phyloP scores from a whole-genome alignment of 371 early-diverging fungal genomes.

The Quaeritorhiza haematococci region DNA sequence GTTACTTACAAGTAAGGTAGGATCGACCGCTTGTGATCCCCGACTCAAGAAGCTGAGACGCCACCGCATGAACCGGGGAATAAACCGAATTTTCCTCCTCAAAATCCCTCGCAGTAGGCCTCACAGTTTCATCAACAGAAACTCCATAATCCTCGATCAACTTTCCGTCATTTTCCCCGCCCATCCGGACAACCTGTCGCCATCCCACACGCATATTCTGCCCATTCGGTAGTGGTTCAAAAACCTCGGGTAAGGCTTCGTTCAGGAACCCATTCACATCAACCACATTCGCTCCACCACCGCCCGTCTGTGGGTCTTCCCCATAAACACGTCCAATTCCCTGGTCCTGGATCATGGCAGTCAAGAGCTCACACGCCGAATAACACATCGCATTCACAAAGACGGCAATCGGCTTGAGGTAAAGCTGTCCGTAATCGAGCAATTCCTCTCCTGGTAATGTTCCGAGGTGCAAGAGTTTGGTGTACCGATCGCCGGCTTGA shows the following conservation, averaged over 20 bases:
- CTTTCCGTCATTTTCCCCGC: conserved; percentile 11
- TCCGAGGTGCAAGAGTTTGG: too few relatives aligned
- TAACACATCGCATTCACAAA: conserved; percentile 9
- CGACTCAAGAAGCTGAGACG: too few relatives aligned
- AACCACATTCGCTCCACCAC: conserved; percentile 9
- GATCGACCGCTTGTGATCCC: too few relatives aligned
- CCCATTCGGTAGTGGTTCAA: too few relatives aligned
- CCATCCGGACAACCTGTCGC: conserved; percentile 16
- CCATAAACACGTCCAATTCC: conserved; percentile 1
- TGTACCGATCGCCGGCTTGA: not conserved
- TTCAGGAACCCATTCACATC: not conserved
- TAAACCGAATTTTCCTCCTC: too few relatives aligned
- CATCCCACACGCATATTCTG: conserved; percentile 12
- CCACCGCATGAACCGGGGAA: too few relatives aligned
- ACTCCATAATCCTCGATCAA: conserved; percentile 22
- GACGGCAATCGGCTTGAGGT: conserved; percentile 8
- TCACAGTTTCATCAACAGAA: conserved; percentile 12
- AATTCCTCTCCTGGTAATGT: not conserved
- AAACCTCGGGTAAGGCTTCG: too few relatives aligned
- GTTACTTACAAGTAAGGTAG: too few relatives aligned
- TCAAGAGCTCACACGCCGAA: conserved; percentile 8
- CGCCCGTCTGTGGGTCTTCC: conserved; percentile 4
- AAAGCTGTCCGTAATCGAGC: conserved; percentile 5
- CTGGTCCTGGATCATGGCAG: conserved; percentile 5
- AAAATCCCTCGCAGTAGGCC: conserved; percentile 12